Base-by-base conservation (phyloP, 257 asterid genomes). In the Lavandula angustifolia region DNA sequence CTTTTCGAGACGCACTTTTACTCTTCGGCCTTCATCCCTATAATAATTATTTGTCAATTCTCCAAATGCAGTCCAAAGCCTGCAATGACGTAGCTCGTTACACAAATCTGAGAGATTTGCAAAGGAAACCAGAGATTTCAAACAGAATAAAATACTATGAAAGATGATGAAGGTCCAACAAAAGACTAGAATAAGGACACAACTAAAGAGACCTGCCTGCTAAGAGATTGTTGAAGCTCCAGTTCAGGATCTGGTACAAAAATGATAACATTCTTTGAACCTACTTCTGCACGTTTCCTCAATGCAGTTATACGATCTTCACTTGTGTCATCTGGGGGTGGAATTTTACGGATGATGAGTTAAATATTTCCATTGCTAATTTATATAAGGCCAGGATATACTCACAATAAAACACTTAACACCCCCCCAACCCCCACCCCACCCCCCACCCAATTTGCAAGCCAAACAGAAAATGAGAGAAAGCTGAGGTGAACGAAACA, bases 241-340 rank as follows among this genome's bases (percentile, higher is more conserved):
- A 64, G 44, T n/a, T 78, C 70, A 31, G 86, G 92, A 67, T 84
- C 84, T 31, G 84, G 72, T 58, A 78, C 78, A 80, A 90, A 86
- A 49, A 78, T 50, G 59, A 87, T 80, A 42, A 87, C 75, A 70
- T 87, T 69, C 80, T 92, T 92, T 0, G 94, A 60, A 73, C 89
- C 99, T 37, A 89, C 76, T 80, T 89, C 99, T 31, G 99, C 95
- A 52, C 96, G 96, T 81, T 94, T 94, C 74, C 92, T 76, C 81
- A 90, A 75, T 74, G 97, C 88, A 76, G 71, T 74, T 86, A 87
- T 84, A 60, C 97, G 99, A 60, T 90, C 99, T 76, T 94, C 99
- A 76, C 75, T 84, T n/a, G 84, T 78, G 60, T 83, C 87, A 78
- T 87, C 99, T 94, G 94, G 82, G 68, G 62, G 48, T 71, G 58